Conservation (phyloP, 176 grass and related monocot genomes). For the sorghum (Sorghum bicolor) region Sorghum_bicolor_NCBIv3 NC_012871.2:63651501-63652000, state of each 20-base stretch:
- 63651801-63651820: slow-evolving; percentile 43
- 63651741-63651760: slow-evolving; percentile 90
- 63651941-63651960: slow-evolving; percentile 73
- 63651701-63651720: slow-evolving; percentile 76
- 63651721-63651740: slow-evolving; percentile 63
- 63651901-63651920: not conserved
- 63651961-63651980: slow-evolving; percentile 90
- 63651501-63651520: too few relatives aligned
- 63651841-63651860: too few relatives aligned
- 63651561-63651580: too few relatives aligned
- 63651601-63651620: too few relatives aligned
- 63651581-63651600: too few relatives aligned
- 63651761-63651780: slow-evolving; percentile 73
- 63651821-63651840: not conserved
- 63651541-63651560: too few relatives aligned
- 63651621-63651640: not conserved
- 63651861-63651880: not conserved
- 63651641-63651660: not conserved
- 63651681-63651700: slow-evolving; percentile 83
- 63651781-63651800: slow-evolving; percentile 82
- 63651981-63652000: slow-evolving; percentile 68
- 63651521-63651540: too few relatives aligned
- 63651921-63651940: slow-evolving; percentile 92
- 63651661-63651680: not conserved
- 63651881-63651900: not conserved